Percentiles rank a stretch among this genome's conserved stretches.
phyloP scores from a whole-genome alignment of 2,329 filamentous ascomycete species.

The Tolypocladium amazonense region DNA sequence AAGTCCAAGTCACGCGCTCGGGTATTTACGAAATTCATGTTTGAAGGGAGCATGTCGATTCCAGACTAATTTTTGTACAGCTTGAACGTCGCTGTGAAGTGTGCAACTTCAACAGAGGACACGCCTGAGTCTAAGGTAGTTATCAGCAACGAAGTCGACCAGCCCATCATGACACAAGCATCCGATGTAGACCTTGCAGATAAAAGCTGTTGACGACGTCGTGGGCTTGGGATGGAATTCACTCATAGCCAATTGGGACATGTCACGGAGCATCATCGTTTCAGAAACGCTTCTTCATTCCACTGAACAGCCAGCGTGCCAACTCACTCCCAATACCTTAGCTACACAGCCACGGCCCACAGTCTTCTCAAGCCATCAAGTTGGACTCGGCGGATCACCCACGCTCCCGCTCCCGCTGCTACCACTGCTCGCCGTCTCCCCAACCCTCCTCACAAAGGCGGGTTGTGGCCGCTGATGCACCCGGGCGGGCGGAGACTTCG shows the following conservation, averaged over 20 bases:
- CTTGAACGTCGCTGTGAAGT: too few species aligned
- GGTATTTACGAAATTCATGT: not conserved
- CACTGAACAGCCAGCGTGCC: not conserved
- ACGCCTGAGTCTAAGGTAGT: too few species aligned
- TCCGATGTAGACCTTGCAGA: too few species aligned
- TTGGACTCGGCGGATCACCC: slow-evolving; percentile 42
- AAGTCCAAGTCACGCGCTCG: not conserved
- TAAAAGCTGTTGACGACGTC: too few species aligned
- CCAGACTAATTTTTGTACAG: too few species aligned
- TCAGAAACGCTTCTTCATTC: not conserved
- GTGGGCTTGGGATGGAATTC: too few species aligned
- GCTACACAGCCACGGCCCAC: not conserved
- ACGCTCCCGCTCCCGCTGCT: slow-evolving; percentile 40
- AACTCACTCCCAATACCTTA: not conserved
- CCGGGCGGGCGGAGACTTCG: slow-evolving; percentile 11
- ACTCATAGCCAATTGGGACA: not conserved
- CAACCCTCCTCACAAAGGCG: slow-evolving; percentile 7
- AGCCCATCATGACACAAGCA: too few species aligned
- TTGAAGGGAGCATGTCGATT: too few species aligned
- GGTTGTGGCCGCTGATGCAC: slow-evolving; percentile 1
- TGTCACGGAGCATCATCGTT: not conserved
- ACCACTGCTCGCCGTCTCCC: slow-evolving; percentile 25
- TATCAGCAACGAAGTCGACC: too few species aligned
- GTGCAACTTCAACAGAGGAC: too few species aligned
- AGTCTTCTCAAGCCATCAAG: slow-evolving; percentile 1